phyloP scores from a whole-genome alignment of 1,284 basidiomycete genomes.

The Ceratobasidium sp. region DNA sequence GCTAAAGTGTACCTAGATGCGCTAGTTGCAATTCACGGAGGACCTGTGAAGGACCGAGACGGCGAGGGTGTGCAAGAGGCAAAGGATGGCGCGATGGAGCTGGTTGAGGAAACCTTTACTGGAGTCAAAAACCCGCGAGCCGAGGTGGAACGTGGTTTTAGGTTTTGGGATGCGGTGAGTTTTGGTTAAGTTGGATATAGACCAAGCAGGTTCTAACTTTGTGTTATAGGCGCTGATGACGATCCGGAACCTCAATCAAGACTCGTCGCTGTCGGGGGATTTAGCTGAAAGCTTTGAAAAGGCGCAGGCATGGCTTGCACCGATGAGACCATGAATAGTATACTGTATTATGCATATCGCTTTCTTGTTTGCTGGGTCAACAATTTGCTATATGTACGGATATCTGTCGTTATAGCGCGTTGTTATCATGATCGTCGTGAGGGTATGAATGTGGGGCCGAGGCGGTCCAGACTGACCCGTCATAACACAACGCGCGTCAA shows the following conservation, averaged over 20 bases:
- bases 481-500: too few species aligned
- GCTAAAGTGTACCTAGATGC: conserved; percentile 97
- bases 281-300: conserved; percentile 95
- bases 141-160: conserved; percentile 95
- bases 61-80: conserved; percentile 84
- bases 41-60: conserved; percentile 80
- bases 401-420: conserved; percentile 43
- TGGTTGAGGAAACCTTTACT: conserved; percentile 93
- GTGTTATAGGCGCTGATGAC: conserved; percentile 75
- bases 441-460: too few species aligned
- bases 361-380: conserved; percentile 24
- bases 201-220: conserved; percentile 14
- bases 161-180: conserved; percentile 98
- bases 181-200: neutral
- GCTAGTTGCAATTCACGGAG: conserved; percentile 86
- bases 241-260: conserved; percentile 88
- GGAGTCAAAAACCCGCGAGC: conserved; percentile 88
- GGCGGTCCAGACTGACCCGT: too few species aligned
- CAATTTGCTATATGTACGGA: conserved; percentile 24
- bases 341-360: neutral
- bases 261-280: conserved; percentile 82
- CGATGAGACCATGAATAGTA: conserved; percentile 81
- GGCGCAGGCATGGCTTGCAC: conserved; percentile 92
- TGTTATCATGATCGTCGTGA: neutral
- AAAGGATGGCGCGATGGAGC: conserved; percentile 89